These are phyloP conservation scores for Alopecurus myosuroides DNA, from an alignment of 176 grass and related monocot species.

Conservation along the genomic window DNA sequence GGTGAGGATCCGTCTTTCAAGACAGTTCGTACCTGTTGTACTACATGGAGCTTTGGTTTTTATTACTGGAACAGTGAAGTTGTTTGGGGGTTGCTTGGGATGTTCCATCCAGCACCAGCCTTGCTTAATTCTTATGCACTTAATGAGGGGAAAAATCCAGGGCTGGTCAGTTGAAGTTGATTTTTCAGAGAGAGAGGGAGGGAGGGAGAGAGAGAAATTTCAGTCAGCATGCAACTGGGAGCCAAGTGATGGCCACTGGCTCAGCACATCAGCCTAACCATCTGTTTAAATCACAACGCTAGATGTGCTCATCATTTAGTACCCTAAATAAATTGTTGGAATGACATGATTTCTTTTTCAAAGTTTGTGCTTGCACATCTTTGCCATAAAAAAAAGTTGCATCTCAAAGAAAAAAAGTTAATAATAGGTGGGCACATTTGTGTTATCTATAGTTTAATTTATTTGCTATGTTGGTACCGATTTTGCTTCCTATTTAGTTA, in stretches of 20 bases:
- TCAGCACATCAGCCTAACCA: slow-evolving; percentile 5
- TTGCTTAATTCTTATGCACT: slow-evolving; percentile 1
- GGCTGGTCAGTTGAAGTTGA: slow-evolving; percentile 19
- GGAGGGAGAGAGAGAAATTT: too few species aligned
- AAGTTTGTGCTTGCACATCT: not conserved
- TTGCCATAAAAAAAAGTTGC: not conserved
- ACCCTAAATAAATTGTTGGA: not conserved
- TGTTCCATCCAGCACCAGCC: slow-evolving; percentile 11
- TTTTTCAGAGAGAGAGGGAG: slow-evolving; percentile 18
- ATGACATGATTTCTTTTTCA: not conserved
- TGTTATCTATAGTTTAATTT: not conserved
- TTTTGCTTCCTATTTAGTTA: not conserved
- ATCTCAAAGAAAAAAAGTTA: not conserved
- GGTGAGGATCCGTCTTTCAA: slow-evolving; percentile 9
- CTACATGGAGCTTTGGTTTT: slow-evolving; percentile 13
- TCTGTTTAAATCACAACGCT: not conserved
- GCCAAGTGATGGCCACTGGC: not conserved
- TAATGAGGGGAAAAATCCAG: not conserved
- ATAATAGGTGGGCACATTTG: not conserved
- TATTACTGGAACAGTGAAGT: slow-evolving; percentile 24
- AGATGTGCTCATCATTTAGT: not conserved
- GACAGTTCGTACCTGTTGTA: not conserved
- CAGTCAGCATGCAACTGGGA: slow-evolving; percentile 1
- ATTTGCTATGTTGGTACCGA: not conserved
- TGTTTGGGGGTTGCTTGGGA: slow-evolving; percentile 35